These are phyloP conservation scores for Xylariaceae sp. DNA, from an alignment of 2,329 filamentous ascomycete species.

Conservation along the genomic window DNA sequence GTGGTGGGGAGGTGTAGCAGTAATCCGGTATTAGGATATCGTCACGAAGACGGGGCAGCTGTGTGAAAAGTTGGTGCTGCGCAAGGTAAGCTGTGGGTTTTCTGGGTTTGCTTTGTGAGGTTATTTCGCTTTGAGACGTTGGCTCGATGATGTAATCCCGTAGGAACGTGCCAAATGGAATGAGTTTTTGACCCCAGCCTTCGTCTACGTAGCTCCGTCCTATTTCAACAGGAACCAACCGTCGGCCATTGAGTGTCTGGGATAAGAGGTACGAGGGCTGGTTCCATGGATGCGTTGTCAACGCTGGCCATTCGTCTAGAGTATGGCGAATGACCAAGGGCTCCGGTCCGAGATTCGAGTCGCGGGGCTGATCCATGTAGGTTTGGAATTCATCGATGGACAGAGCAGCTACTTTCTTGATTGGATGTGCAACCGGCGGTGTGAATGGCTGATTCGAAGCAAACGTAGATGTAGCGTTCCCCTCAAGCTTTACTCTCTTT, in stretches of 20 bases:
- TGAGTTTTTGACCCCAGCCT: conserved; percentile 79
- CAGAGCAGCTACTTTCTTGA: conserved; percentile 43
- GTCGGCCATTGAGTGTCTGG: conserved; percentile 70
- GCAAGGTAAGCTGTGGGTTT: conserved; percentile 74
- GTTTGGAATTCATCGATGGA: conserved; percentile 60
- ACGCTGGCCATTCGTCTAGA: conserved; percentile 73
- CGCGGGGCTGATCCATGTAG: conserved; percentile 50
- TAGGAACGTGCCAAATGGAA: conserved; percentile 73
- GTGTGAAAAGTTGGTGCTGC: conserved; percentile 82
- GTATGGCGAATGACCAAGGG: conserved; percentile 70
- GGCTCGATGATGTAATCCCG: conserved; percentile 49
- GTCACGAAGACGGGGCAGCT: conserved; percentile 71
- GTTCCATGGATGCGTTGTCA: conserved; percentile 66
- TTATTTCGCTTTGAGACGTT: background rate
- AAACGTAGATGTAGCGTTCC: conserved; percentile 24
- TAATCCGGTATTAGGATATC: conserved; percentile 83
- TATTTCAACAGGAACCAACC: conserved; percentile 82
- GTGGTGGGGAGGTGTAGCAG: conserved; percentile 70
- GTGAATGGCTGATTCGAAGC: conserved; percentile 39
- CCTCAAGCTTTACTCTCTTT: conserved; percentile 19
- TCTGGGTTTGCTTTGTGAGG: background rate
- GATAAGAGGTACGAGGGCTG: conserved; percentile 71
- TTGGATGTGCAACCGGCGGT: conserved; percentile 41
- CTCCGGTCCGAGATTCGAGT: conserved; percentile 39
- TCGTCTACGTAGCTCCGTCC: conserved; percentile 85